Base-by-base conservation (phyloP, 768 basidiomycete genomes). In the Obba rivulosa region DNA sequence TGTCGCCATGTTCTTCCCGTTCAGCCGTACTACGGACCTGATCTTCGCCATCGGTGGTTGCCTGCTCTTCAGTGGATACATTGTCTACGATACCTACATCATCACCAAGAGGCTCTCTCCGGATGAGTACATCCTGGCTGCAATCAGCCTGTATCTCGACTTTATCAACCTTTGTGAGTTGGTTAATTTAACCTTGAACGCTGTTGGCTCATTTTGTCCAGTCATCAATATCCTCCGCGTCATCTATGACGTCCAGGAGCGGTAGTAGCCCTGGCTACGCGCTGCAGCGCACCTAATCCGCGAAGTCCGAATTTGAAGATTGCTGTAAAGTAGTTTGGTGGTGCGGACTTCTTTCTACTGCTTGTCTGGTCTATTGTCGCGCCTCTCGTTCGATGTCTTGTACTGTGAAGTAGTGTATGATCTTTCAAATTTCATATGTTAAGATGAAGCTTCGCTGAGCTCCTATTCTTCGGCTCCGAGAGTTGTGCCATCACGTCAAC, bases 141-240 rank as follows among this genome's bases (percentile, higher is more conserved):
- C 91, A 16, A 85, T 97, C 61, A 85, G 83, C 55, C 79, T 98
- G n/a, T 98, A 97, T 69, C 83, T 97, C 48, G 95, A 97, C 60
- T 89, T 92, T 65, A 76, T 92, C 69, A 93, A 93, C 62, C 79
- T 93, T 41, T 93, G 87, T 87, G 67, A 68, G 85, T 73, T 38
- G n/a, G n/a, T 40, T 47, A 31, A 50, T n/a, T 16, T 18, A n/a
- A 28, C 21, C 17, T 31, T 21, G n/a, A 8, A 21, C 31, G 34
- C 22, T 2, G 0, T 16, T 8, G 9, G 18, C 24, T 40, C 41
- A 3, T 8, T 3, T 7, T 41, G n/a, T 10, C 14, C 53, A 87
- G 87, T 93, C 80, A 66, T 94, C 61, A 87, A 75, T 65, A 91
- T 94, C 60, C 79, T 94, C 46, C 87, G 92, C 51, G 75, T 93